phyloP scores from a whole-genome alignment of 139 green algal species.

The Chlorella sp. region DNA sequence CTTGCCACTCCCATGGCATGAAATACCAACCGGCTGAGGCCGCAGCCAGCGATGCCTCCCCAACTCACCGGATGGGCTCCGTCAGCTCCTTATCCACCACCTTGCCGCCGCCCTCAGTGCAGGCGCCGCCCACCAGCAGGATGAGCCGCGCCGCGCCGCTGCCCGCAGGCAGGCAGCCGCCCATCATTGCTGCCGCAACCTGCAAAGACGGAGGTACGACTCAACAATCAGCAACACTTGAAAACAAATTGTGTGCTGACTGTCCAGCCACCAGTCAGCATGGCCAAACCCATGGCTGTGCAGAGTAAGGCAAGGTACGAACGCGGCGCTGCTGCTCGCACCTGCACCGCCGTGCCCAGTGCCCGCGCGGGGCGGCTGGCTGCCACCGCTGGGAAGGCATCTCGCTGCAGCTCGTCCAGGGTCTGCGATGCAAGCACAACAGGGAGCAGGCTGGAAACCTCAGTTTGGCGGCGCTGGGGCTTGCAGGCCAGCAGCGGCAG shows the following conservation, averaged over 20 bases:
- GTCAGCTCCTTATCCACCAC: conserved; percentile 86
- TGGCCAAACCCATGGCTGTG: no score
- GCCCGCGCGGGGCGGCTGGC: conserved; percentile 84
- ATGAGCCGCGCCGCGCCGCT: conserved; percentile 85
- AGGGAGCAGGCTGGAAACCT: no score
- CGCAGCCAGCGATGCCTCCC: no score
- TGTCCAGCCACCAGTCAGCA: neutral
- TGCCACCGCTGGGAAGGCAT: conserved; percentile 83
- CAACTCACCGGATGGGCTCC: conserved; percentile 86
- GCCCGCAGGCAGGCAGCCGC: conserved; percentile 77
- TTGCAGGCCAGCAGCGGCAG: no score
- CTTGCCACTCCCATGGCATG: no score
- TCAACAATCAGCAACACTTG: no score
- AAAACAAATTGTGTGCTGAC: conserved; percentile 45
- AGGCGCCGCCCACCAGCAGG: conserved; percentile 93
- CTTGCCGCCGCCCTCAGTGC: conserved; percentile 90
- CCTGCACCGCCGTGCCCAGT: conserved; percentile 92
- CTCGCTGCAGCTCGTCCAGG: conserved; percentile 91
- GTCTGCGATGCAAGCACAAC: conserved; percentile 52
- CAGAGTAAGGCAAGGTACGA: no score
- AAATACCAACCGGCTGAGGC: no score
- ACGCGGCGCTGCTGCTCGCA: conserved; percentile 34
- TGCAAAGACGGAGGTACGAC: no score
- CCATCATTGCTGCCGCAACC: conserved; percentile 87
- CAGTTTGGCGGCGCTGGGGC: no score